phyloP scores from a whole-genome alignment of 352 stramenopile species.

The Globisporangium rhizosaccharum region DNA sequence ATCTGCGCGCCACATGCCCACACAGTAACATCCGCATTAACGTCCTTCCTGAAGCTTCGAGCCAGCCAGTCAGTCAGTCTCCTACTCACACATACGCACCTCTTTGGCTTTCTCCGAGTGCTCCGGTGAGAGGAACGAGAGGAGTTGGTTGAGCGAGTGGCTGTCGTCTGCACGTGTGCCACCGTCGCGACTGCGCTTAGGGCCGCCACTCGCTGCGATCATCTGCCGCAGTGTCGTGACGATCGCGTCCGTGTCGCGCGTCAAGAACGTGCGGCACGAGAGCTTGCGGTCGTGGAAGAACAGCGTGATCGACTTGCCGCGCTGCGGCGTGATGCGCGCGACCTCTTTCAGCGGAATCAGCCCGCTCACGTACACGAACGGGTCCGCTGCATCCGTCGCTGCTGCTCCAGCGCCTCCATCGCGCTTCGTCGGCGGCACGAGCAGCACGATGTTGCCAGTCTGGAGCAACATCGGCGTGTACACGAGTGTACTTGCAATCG shows the following conservation, averaged over 20 bases:
- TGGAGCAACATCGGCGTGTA: conserved; percentile 65
- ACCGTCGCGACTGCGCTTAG: conserved; percentile 39
- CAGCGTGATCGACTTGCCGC: conserved; percentile 69
- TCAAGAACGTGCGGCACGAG: conserved; percentile 69
- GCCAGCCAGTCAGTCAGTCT: neutral
- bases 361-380: conserved; percentile 57
- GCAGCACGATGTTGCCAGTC: conserved; percentile 54
- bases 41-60: neutral
- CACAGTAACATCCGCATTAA: neutral
- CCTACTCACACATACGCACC: conserved; percentile 12
- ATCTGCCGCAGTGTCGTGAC: conserved; percentile 58
- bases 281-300: conserved; percentile 68
- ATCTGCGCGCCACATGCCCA: conserved; percentile 15
- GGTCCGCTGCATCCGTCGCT: conserved; percentile 14
- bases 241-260: conserved; percentile 64
- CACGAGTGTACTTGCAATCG: conserved; percentile 45
- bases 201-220: conserved; percentile 32
- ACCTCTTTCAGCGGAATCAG: conserved; percentile 64
- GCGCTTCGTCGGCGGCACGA: conserved; percentile 11
- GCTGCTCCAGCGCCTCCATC: conserved; percentile 7
- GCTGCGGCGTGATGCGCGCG: conserved; percentile 67
- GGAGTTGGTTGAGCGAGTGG: conserved; percentile 40
- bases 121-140: conserved; percentile 62
- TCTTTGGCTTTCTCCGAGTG: conserved; percentile 78
- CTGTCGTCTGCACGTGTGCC: conserved; percentile 5